Conservation (phyloP, 1,139 yeast species). For the Meyerozyma smithsonii region DNA sequence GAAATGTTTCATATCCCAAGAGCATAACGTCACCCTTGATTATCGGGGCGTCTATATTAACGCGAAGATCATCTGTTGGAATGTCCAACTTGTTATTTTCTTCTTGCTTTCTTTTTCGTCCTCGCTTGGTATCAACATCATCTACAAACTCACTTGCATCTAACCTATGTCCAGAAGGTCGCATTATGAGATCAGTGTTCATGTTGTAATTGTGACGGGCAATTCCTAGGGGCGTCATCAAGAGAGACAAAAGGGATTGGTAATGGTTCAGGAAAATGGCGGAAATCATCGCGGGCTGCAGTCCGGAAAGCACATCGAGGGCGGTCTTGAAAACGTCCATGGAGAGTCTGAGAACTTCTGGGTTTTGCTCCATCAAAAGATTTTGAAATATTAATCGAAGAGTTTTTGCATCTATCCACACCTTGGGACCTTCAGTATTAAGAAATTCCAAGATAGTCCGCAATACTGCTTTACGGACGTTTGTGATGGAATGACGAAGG, state of each 20-base stretch:
- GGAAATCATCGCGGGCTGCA: slow-evolving; percentile 28
- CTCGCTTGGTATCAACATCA: slow-evolving; percentile 23
- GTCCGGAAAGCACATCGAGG: slow-evolving; percentile 22
- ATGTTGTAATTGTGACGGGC: slow-evolving; percentile 84
- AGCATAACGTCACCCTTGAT: slow-evolving; percentile 86
- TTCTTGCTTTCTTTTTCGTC: slow-evolving; percentile 33
- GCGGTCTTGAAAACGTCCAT: slow-evolving; percentile 48
- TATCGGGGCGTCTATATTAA: slow-evolving; percentile 92
- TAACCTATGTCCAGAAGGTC: slow-evolving; percentile 70
- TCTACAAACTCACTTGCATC: slow-evolving; percentile 18
- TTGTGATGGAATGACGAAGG: slow-evolving; percentile 86
- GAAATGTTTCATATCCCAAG: slow-evolving; percentile 70
- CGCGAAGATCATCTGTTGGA: slow-evolving; percentile 52
- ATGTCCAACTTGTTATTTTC: slow-evolving; percentile 33
- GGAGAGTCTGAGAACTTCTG: slow-evolving; percentile 64
- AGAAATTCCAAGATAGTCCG: slow-evolving; percentile 77
- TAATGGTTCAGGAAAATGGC: slow-evolving; percentile 49
- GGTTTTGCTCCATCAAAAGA: slow-evolving; percentile 81
- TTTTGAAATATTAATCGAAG: slow-evolving; percentile 82
- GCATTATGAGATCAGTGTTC: slow-evolving; percentile 67
- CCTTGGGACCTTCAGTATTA: slow-evolving; percentile 64
- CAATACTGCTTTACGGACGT: slow-evolving; percentile 85
- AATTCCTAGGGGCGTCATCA: slow-evolving; percentile 93
- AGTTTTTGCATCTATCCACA: slow-evolving; percentile 75
- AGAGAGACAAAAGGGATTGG: slow-evolving; percentile 58